Conservation (phyloP, 169 alveolate species). For the Plasmodium reichenowi region DNA sequence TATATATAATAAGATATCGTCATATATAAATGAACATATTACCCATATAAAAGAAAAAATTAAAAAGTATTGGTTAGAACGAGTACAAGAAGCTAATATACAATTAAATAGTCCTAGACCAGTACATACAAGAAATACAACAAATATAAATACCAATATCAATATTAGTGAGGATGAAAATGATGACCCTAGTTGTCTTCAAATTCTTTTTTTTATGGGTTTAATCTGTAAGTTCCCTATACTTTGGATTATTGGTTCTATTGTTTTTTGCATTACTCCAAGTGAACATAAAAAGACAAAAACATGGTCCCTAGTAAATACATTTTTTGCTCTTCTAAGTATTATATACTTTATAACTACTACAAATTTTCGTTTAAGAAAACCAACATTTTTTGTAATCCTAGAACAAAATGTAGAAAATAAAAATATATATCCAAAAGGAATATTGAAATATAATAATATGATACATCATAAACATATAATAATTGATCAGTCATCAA, state of each 20-base stretch:
- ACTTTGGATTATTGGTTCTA: slow-evolving; percentile 65
- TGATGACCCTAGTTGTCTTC: slow-evolving; percentile 72
- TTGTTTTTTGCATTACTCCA: slow-evolving; percentile 68
- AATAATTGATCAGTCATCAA: slow-evolving; percentile 9
- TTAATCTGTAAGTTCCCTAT: slow-evolving; percentile 71
- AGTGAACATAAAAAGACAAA: slow-evolving; percentile 58
- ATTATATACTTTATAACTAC: slow-evolving; percentile 48
- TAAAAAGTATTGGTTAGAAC: slow-evolving; percentile 55
- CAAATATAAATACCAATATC: neutral
- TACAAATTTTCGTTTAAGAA: slow-evolving; percentile 25
- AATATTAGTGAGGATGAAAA: slow-evolving; percentile 36
- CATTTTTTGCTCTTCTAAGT: slow-evolving; percentile 45
- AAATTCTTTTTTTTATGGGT: slow-evolving; percentile 59
- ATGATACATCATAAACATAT: neutral
- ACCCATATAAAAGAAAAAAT: slow-evolving; percentile 56
- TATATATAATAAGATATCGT: neutral
- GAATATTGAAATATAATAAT: slow-evolving; percentile 22
- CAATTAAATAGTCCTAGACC: slow-evolving; percentile 37
- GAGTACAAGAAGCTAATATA: slow-evolving; percentile 66
- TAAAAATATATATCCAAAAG: neutral
- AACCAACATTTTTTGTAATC: slow-evolving; percentile 30
- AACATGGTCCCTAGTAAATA: slow-evolving; percentile 53
- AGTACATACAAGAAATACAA: neutral
- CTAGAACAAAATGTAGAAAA: slow-evolving; percentile 31
- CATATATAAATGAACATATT: slow-evolving; percentile 6